Conservation (phyloP, 257 asterid species). For the Solanum appendiculatum region DNA sequence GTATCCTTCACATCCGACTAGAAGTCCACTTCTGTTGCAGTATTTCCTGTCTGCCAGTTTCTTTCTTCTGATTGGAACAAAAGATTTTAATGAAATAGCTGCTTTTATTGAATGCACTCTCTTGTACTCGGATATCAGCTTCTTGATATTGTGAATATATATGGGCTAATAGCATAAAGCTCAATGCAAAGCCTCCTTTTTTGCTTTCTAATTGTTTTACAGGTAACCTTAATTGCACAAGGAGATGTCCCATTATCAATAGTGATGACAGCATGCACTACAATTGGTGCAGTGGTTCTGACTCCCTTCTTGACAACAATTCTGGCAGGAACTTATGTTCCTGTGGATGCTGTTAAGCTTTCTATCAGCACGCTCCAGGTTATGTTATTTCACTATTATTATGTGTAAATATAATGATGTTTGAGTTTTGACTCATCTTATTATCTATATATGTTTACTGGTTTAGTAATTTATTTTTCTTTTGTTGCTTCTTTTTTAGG, state of each 20-base stretch:
- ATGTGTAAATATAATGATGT: not conserved
- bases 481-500: constrained; percentile 26
- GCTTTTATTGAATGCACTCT: not conserved
- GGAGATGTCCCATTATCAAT: constrained; percentile 88
- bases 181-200: constrained; percentile 6
- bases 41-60: not conserved
- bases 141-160: not conserved
- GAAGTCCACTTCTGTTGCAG: not conserved
- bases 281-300: constrained; percentile 79
- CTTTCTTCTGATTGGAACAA: not conserved
- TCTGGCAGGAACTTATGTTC: constrained; percentile 84
- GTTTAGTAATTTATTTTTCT: not conserved
- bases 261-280: constrained; percentile 82
- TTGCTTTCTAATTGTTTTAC: constrained; percentile 39
- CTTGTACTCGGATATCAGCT: not conserved
- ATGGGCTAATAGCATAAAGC: not conserved
- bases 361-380: constrained; percentile 96
- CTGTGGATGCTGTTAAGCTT: constrained; percentile 61
- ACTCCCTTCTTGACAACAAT: constrained; percentile 68
- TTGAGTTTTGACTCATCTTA: not conserved
- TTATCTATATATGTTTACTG: not conserved
- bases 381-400: not conserved
- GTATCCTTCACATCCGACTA: not conserved
- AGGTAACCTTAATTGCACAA: constrained; percentile 88
- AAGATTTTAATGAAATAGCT: not conserved